These are phyloP conservation scores for Ceratobasidium sp. DNA, from an alignment of 1,284 basidiomycete genomes.

Conservation along the genomic window DNA sequence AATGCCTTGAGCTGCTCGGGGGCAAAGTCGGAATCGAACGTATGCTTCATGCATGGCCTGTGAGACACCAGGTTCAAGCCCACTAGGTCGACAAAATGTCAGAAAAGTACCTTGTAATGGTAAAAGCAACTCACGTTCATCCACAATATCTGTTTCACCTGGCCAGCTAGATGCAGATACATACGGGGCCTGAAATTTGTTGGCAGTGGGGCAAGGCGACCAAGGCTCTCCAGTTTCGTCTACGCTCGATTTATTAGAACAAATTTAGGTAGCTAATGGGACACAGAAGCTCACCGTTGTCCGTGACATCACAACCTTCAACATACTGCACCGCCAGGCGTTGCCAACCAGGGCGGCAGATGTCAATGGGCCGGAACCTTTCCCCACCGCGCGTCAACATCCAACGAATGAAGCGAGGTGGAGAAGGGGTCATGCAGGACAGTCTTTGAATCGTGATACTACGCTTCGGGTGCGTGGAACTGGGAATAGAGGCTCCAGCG, in stretches of 20 bases:
- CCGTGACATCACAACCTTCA: neutral
- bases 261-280: too few relatives aligned
- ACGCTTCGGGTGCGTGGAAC: neutral
- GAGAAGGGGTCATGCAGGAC: neutral
- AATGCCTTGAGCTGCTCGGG: neutral
- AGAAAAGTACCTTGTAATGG: neutral
- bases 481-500: neutral
- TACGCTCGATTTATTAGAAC: neutral
- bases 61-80: neutral
- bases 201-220: neutral
- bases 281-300: neutral
- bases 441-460: neutral
- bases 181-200: neutral
- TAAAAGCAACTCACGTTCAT: neutral
- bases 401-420: neutral
- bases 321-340: neutral
- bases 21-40: neutral
- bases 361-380: constrained; percentile 10
- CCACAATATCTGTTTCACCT: neutral
- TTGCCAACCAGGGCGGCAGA: neutral
- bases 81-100: neutral
- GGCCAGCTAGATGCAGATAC: neutral
- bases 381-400: neutral
- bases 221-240: constrained; percentile 7
- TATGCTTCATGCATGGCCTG: neutral